Evolutionary conservation across 2,329 filamentous ascomycete genomes (phyloP), one percentile per base, ranked within the genome.

Genomic region (Gnomoniopsis sp.): DNA sequence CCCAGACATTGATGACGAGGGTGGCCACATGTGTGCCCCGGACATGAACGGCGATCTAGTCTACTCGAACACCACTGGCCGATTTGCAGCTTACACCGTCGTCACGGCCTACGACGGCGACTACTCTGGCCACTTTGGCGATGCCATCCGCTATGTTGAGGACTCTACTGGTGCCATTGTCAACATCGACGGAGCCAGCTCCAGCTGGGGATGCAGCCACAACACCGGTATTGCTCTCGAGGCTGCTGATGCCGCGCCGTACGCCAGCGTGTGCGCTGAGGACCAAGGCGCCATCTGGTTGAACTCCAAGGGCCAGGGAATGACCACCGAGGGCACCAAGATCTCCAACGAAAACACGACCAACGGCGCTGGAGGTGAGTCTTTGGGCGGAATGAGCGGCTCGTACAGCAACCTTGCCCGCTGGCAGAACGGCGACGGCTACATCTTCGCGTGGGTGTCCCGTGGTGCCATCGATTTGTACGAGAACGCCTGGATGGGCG

Each of bases 211-310:
- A 19, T 87, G 84, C 74, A 83, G 79, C 6, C 83, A 87, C 75
- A 87, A 87, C 72, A 86, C 83, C 1, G 84, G 84, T 57, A 87
- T 87, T 57, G 83, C 82, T 6, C 79, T 87, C 55, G 84, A 86
- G 67, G 82, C 79, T 19, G 82, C 84, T 21, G 82, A 85, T 52
- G 78, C 75, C 15, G 73, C 79, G 19, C 84, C 84, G 3, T 87
- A 83, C 61, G 81, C 83, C 22, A 81, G 77, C 54, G 73, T 86
- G 59, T 86, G 83, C 64, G 79, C 84, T 19, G 83, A 86, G 64
- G 84, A 87, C 63, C 83, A 87, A 67, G 84, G 84, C 22, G 80
- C 78, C 46, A 84, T 87, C 70, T 87, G 84, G 84, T 74, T 87
- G 51, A 87, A 87, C 74, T 86, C 83, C 22, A 76, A 81, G 57